A percentile compares a stretch with the other conserved stretches of the same genome.
phyloP scores from a whole-genome alignment of 371 early-diverging fungal genomes.

The Apophysomyces elegans region DNA sequence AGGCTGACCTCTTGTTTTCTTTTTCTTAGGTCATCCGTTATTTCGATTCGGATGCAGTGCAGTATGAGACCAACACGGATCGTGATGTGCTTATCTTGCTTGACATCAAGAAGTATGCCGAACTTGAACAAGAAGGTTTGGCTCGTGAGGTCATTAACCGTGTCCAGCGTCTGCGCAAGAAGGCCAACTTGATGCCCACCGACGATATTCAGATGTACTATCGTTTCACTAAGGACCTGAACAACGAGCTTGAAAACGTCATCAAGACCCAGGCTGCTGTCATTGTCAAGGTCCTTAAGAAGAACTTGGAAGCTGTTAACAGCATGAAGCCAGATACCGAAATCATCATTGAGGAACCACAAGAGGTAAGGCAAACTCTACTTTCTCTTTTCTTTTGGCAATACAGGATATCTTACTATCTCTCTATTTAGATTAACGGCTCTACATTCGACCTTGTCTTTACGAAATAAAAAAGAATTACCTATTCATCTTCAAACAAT shows the following conservation, averaged over 20 bases:
- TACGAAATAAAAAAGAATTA: conserved; percentile 23
- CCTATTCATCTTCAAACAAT: too few species aligned
- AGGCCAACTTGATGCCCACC: conserved; percentile 80
- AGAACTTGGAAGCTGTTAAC: conserved; percentile 48
- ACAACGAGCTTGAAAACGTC: conserved; percentile 68
- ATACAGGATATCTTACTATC: background rate
- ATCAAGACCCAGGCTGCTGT: conserved; percentile 75
- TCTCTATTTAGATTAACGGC: conserved; percentile 25
- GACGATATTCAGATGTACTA: conserved; percentile 89
- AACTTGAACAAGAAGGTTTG: conserved; percentile 89
- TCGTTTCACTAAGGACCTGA: conserved; percentile 71
- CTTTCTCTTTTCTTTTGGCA: background rate
- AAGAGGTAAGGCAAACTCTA: conserved; percentile 59
- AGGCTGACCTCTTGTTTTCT: conserved; percentile 21
- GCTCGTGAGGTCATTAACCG: conserved; percentile 99
- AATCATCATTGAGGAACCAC: conserved; percentile 73
- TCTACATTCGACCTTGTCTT: conserved; percentile 45
- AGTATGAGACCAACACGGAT: conserved; percentile 80
- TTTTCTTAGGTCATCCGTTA: conserved; percentile 60
- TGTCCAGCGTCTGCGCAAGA: conserved; percentile 98
- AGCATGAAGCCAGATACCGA: conserved; percentile 39
- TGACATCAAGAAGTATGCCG: conserved; percentile 83
- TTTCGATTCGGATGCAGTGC: conserved; percentile 69
- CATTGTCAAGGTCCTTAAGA: conserved; percentile 77
- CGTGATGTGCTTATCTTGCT: conserved; percentile 90